These are phyloP conservation scores for Trichocladium uniseriatum DNA, from an alignment of 495 filamentous ascomycete species.

Conservation along the genomic window DNA sequence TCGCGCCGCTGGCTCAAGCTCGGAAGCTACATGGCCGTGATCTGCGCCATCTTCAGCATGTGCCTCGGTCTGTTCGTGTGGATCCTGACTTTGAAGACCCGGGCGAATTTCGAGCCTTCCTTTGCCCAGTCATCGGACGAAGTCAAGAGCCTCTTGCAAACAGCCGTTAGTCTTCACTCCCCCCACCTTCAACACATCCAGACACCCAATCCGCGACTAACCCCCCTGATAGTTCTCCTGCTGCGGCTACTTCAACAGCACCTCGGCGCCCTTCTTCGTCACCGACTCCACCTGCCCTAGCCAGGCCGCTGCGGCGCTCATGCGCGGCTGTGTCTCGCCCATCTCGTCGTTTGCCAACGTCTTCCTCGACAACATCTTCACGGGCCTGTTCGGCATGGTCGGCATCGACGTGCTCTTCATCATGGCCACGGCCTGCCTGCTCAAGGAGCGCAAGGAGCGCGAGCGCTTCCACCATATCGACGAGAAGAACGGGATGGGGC, in stretches of 20 bases:
- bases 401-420: constrained; percentile 55
- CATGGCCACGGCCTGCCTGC: constrained; percentile 55
- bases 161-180: constrained; percentile 50
- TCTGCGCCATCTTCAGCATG: constrained; percentile 55
- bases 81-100: constrained; percentile 58
- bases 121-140: constrained; percentile 41
- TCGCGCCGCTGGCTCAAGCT: constrained; percentile 50
- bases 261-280: constrained; percentile 56
- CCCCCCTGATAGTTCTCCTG: constrained; percentile 61
- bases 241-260: constrained; percentile 64
- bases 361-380: constrained; percentile 64
- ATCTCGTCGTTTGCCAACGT: constrained; percentile 56
- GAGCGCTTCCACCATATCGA: constrained; percentile 63
- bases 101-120: constrained; percentile 43
- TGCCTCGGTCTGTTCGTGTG: constrained; percentile 57
- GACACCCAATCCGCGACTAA: too few species aligned
- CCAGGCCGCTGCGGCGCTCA: constrained; percentile 53
- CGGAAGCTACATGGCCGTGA: constrained; percentile 48
- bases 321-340: constrained; percentile 53
- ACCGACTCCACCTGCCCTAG: constrained; percentile 52
- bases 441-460: constrained; percentile 63
- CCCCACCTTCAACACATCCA: too few species aligned
- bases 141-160: constrained; percentile 55
- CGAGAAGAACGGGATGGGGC: constrained; percentile 51
- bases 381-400: constrained; percentile 65